These are phyloP conservation scores for Ascoidea rubescens DNA, from an alignment of 805 yeast genomes.

Conservation along the genomic window DNA sequence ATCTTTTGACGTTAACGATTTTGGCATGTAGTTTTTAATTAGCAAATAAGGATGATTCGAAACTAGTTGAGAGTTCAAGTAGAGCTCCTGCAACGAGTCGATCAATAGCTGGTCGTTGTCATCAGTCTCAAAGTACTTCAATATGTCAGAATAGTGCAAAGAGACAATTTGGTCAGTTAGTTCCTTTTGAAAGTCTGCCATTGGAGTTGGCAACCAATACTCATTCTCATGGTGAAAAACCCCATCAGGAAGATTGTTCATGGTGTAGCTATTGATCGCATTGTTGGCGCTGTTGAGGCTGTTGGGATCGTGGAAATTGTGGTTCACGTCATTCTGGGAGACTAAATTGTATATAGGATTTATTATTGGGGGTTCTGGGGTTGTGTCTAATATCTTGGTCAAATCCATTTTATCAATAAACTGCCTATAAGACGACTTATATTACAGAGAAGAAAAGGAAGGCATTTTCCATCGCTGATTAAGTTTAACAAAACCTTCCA, in stretches of 20 bases:
- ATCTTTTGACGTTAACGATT: conserved; percentile 56
- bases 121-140: conserved; percentile 63
- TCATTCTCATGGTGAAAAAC: conserved; percentile 24
- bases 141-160: conserved; percentile 79
- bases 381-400: conserved; percentile 60
- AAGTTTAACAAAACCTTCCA: no score
- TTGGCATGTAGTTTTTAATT: conserved; percentile 78
- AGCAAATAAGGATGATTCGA: conserved; percentile 82
- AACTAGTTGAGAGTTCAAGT: conserved; percentile 63
- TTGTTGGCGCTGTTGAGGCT: conserved; percentile 16
- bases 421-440: no score
- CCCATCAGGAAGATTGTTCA: conserved; percentile 15
- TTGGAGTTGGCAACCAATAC: conserved; percentile 68
- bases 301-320: conserved; percentile 19
- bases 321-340: conserved; percentile 12
- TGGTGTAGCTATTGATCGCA: conserved; percentile 20
- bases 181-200: conserved; percentile 78
- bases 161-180: conserved; percentile 86
- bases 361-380: conserved; percentile 72
- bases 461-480: no score
- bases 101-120: conserved; percentile 41
- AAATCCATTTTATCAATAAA: conserved; percentile 43
- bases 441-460: no score
- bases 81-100: conserved; percentile 66
- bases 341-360: conserved; percentile 25